Percentiles rank a stretch among this genome's conserved stretches.
Evolutionary conservation across 2,329 filamentous ascomycete species (phyloP).

Genomic region (Colletotrichum lentis): DNA sequence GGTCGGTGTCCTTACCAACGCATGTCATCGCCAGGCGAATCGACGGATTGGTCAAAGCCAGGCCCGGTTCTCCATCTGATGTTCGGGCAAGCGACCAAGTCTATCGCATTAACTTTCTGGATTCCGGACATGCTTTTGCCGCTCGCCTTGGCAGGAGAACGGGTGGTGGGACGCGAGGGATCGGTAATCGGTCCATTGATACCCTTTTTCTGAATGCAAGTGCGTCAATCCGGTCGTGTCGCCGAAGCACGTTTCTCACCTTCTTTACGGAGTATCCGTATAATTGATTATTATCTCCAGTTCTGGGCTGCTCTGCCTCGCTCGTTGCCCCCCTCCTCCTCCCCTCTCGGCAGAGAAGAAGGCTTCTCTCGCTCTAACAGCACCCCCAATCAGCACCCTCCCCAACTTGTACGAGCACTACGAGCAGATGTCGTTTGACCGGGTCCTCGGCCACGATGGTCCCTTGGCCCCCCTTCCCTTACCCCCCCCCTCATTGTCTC

Average conservation of each 20-base stretch:
- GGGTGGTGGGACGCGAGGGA: background rate
- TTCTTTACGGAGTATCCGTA: too few relatives aligned
- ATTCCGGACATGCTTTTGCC: conserved; percentile 1
- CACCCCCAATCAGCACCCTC: too few relatives aligned
- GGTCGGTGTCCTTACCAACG: conserved; percentile 13
- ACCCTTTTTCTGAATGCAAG: too few relatives aligned
- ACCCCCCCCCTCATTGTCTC: too few relatives aligned
- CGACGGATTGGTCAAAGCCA: background rate
- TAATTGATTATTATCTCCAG: conserved; percentile 2
- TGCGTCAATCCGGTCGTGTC: too few relatives aligned
- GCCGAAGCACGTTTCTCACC: conserved; percentile 9
- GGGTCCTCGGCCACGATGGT: too few relatives aligned
- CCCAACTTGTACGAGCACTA: too few relatives aligned
- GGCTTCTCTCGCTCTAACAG: background rate
- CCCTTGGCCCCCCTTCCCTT: too few relatives aligned
- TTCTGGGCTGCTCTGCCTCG: background rate
- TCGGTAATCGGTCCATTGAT: too few relatives aligned
- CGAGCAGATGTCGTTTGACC: too few relatives aligned
- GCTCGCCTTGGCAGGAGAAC: background rate
- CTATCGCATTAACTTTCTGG: background rate
- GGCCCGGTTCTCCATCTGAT: conserved; percentile 24
- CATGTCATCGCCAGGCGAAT: conserved; percentile 6
- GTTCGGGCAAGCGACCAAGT: conserved; percentile 26
- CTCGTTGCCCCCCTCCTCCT: too few relatives aligned
- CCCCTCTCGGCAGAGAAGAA: background rate